phyloP scores from a whole-genome alignment of 2,329 filamentous ascomycete species.

The Venturia oleaginea region DNA sequence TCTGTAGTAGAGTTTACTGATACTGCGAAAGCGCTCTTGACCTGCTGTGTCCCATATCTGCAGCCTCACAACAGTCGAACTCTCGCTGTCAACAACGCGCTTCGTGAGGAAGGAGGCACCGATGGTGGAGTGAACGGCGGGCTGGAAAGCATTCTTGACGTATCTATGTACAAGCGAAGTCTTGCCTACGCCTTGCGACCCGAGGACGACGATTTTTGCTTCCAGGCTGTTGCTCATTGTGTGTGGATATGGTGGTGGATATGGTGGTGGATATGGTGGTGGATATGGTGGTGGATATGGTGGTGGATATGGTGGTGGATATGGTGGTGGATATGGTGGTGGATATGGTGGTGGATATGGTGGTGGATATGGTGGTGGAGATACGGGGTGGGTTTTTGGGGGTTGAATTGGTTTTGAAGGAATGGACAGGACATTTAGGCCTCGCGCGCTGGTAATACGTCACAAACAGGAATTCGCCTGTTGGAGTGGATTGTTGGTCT shows the following conservation, averaged over 20 bases:
- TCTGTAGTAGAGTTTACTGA: slow-evolving; percentile 91
- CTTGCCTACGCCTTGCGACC: slow-evolving; percentile 71
- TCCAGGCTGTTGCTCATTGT: slow-evolving; percentile 39
- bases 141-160: slow-evolving; percentile 62
- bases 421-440: background rate
- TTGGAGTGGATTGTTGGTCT: background rate
- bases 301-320: background rate
- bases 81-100: slow-evolving; percentile 65
- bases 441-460: background rate
- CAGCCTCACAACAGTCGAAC: slow-evolving; percentile 76
- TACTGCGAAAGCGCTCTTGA: slow-evolving; percentile 90
- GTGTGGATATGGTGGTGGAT: background rate
- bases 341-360: background rate
- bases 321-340: background rate
- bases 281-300: background rate
- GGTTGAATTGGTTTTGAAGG: background rate
- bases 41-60: slow-evolving; percentile 97
- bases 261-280: background rate
- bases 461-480: background rate
- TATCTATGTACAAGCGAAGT: slow-evolving; percentile 70
- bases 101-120: slow-evolving; percentile 53
- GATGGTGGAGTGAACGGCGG: slow-evolving; percentile 41
- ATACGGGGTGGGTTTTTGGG: background rate
- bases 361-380: background rate
- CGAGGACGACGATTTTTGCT: slow-evolving; percentile 73